A percentile compares a stretch with the other conserved stretches of the same genome.
Evolutionary conservation across 225 moss, liverwort and hornwort species (phyloP).

Genomic region (Ulota crispa): DNA sequence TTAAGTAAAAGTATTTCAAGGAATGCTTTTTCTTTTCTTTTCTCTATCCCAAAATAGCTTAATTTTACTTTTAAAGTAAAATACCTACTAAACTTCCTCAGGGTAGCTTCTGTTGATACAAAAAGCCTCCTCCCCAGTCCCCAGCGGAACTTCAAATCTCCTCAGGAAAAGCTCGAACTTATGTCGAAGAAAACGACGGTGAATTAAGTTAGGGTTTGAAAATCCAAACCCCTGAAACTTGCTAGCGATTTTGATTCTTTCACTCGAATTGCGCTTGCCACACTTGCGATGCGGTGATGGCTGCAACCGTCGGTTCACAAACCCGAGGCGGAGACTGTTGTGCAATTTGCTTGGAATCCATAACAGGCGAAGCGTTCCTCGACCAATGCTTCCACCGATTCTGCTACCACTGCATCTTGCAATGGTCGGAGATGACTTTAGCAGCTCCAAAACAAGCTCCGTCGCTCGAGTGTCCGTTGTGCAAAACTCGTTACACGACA

Average conservation of each 20-base stretch:
- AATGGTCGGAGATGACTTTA: constrained; percentile 80
- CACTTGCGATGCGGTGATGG: not conserved
- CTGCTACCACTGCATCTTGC: constrained; percentile 90
- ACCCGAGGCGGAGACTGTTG: constrained; percentile 33
- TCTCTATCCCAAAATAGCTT: too few relatives aligned
- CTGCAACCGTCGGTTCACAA: not conserved
- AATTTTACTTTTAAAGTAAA: too few relatives aligned
- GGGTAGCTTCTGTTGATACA: too few relatives aligned
- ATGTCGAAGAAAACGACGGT: too few relatives aligned
- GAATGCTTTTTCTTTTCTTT: too few relatives aligned
- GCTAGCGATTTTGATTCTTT: not conserved
- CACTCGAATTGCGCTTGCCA: not conserved
- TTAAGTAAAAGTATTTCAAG: too few relatives aligned
- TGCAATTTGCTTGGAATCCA: constrained; percentile 71
- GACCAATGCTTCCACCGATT: constrained; percentile 86
- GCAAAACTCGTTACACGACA: constrained; percentile 71
- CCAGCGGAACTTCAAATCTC: too few relatives aligned
- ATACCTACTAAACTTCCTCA: too few relatives aligned
- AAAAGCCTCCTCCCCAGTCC: too few relatives aligned
- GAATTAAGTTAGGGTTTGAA: too few relatives aligned
- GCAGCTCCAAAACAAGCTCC: constrained; percentile 33
- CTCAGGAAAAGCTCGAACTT: too few relatives aligned
- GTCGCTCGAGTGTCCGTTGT: constrained; percentile 75
- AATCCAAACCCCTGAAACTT: not conserved
- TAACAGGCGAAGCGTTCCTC: constrained; percentile 73